phyloP scores from a whole-genome alignment of 495 filamentous ascomycete species.

The Penicillium alfredii region DNA sequence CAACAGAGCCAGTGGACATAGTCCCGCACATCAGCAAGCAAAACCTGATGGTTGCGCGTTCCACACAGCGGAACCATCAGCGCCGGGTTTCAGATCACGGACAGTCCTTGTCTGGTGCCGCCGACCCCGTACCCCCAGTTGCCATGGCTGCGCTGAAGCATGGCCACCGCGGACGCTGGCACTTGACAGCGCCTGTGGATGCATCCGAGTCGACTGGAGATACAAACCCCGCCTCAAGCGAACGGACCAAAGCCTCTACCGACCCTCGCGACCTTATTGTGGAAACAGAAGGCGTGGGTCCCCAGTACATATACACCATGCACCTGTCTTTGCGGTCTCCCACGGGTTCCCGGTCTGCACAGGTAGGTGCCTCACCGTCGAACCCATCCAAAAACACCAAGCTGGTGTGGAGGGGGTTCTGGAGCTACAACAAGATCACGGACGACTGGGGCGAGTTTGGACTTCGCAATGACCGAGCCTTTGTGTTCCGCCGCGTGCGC shows the following conservation, averaged over 20 bases:
- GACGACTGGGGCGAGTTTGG: conserved; percentile 88
- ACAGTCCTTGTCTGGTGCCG: conserved; percentile 28
- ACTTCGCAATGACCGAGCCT: conserved; percentile 76
- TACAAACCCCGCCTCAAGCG: conserved; percentile 4
- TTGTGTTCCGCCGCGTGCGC: conserved; percentile 77
- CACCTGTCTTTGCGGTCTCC: conserved; percentile 59
- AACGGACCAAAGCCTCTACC: conserved; percentile 10
- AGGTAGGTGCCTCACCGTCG: conserved; percentile 15
- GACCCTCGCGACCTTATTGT: conserved; percentile 55
- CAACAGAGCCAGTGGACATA: conserved; percentile 75
- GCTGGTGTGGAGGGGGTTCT: conserved; percentile 82
- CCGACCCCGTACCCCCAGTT: conserved; percentile 33
- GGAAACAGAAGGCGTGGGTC: conserved; percentile 75
- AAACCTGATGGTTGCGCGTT: conserved; percentile 35
- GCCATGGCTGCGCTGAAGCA: conserved; percentile 49
- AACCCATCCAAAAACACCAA: conserved; percentile 65
- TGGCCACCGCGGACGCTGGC: conserved; percentile 57
- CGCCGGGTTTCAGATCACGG: conserved; percentile 34
- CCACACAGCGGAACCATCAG: conserved; percentile 24
- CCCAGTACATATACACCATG: conserved; percentile 78
- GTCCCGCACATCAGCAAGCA: conserved; percentile 63
- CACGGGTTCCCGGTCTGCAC: conserved; percentile 43
- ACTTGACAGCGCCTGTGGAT: conserved; percentile 39
- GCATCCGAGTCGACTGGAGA: conserved; percentile 12
- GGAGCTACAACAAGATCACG: conserved; percentile 82